These are phyloP conservation scores for Polyrhizophydium stewartii DNA, from an alignment of 371 early-diverging fungal genomes.

Conservation along the genomic window DNA sequence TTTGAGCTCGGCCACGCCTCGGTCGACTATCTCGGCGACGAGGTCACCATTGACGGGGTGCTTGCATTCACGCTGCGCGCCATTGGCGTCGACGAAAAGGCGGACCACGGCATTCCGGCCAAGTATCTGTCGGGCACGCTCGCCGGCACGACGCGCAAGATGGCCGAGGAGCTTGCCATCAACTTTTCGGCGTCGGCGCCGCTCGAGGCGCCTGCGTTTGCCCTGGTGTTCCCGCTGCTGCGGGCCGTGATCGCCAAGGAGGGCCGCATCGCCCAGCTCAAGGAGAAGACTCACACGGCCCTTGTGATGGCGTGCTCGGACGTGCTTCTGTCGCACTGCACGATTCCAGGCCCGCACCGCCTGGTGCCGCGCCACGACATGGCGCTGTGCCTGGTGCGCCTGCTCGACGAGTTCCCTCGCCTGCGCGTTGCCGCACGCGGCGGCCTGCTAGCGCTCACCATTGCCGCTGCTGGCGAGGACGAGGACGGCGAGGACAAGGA, in stretches of 20 bases:
- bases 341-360: slow-evolving; percentile 55
- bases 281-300: slow-evolving; percentile 55
- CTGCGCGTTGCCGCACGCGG: slow-evolving; percentile 60
- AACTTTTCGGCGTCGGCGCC: slow-evolving; percentile 22
- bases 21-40: not conserved
- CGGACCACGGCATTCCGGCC: not conserved
- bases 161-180: not conserved
- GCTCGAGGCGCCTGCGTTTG: slow-evolving; percentile 68
- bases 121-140: slow-evolving; percentile 10
- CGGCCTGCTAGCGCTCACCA: slow-evolving; percentile 63
- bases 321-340: slow-evolving; percentile 55
- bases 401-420: slow-evolving; percentile 65
- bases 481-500: slow-evolving; percentile 38
- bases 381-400: slow-evolving; percentile 46
- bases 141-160: not conserved
- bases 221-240: slow-evolving; percentile 79
- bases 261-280: slow-evolving; percentile 57
- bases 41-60: not conserved
- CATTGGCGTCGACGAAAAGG: slow-evolving; percentile 3
- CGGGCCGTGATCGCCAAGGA: slow-evolving; percentile 58
- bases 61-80: not conserved
- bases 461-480: slow-evolving; percentile 46
- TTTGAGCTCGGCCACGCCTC: slow-evolving; percentile 37
- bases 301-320: slow-evolving; percentile 74
- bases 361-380: slow-evolving; percentile 71